Evolutionary conservation across 78 protist genomes (phyloP).

Genomic region (Dictyostelium citrinum): DNA sequence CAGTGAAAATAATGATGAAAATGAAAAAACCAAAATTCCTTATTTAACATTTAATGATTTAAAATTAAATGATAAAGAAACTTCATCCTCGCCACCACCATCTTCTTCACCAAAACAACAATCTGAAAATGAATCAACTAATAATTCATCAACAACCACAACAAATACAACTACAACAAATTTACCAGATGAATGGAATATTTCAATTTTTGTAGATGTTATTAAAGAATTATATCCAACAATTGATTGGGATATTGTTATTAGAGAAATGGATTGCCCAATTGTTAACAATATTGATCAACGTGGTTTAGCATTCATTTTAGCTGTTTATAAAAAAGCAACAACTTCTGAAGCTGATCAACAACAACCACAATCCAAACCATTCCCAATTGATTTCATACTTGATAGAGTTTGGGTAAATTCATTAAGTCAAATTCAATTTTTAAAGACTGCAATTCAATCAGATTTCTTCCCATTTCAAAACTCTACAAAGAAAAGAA

Average conservation of each 20-base stretch:
- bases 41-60: background rate
- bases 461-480: slow-evolving; percentile 61
- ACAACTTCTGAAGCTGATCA: background rate
- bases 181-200: slow-evolving; percentile 51
- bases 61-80: background rate
- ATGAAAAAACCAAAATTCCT: background rate
- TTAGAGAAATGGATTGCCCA: slow-evolving; percentile 76
- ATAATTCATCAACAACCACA: background rate
- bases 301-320: slow-evolving; percentile 62
- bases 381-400: slow-evolving; percentile 74
- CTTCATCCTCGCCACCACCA: background rate
- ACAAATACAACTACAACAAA: background rate
- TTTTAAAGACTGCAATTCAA: slow-evolving; percentile 57
- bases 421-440: slow-evolving; percentile 70
- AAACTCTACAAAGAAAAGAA: slow-evolving; percentile 41
- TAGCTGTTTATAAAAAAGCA: slow-evolving; percentile 59
- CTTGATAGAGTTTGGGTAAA: slow-evolving; percentile 77
- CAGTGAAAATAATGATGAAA: background rate
- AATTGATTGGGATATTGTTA: slow-evolving; percentile 67
- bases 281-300: slow-evolving; percentile 22
- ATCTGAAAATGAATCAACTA: background rate
- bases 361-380: slow-evolving; percentile 6
- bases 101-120: background rate
- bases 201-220: slow-evolving; percentile 59
- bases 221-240: slow-evolving; percentile 57